Base-by-base conservation (phyloP, 352 stramenopile genomes). In the Globisporangium solare region DNA sequence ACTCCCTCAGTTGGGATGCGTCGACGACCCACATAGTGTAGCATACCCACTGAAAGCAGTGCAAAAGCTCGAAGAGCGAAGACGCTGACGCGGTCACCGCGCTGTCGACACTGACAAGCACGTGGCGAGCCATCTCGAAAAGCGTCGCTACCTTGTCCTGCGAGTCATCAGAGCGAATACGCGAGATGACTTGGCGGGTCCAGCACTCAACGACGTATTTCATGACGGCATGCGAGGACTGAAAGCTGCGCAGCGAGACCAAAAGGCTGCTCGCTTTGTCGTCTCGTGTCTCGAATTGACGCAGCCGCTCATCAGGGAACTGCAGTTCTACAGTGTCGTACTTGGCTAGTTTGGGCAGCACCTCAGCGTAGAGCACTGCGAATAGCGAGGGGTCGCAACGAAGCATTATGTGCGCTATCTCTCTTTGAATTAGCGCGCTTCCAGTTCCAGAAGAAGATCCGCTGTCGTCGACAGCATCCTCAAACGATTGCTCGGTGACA, bases 31-130 rank as follows among this genome's bases (percentile, higher is more conserved):
- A 68, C 17, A 62, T 46, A 8, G 73, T 10, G 27, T 61, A 68
- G n/a, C 70, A 82, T 6, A 75, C 17, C 64, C 52, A 68, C 54
- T 77, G 67, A 41, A 75, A 52, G 27, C 73, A 82, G 41, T 61
- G 56, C 18, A 82, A 54, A 6, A 66, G 60, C 17, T 54, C 42
- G 15, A 43, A 47, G 4, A 61, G 52, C 15, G 64, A 73, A 50
- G 45, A 39, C 35, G 64, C 40, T 3, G 73, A 77, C 2, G 57
- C 58, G 4, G 45, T 53, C 24, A 64, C 42, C 14, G 67, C 61
- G 41, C 43, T 31, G 12, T 79, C 68, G 27, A 60, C 61, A 1
- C 51, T 51, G 18, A 49, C 42, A 46, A 82, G 31, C 12, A 74
- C 62, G 32, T 73, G 58, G 8, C 47, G 65, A 22, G 70, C 51